These are phyloP conservation scores for Basipetospora chlamydospora DNA, from an alignment of 2,329 filamentous ascomycete species.

Conservation along the genomic window DNA sequence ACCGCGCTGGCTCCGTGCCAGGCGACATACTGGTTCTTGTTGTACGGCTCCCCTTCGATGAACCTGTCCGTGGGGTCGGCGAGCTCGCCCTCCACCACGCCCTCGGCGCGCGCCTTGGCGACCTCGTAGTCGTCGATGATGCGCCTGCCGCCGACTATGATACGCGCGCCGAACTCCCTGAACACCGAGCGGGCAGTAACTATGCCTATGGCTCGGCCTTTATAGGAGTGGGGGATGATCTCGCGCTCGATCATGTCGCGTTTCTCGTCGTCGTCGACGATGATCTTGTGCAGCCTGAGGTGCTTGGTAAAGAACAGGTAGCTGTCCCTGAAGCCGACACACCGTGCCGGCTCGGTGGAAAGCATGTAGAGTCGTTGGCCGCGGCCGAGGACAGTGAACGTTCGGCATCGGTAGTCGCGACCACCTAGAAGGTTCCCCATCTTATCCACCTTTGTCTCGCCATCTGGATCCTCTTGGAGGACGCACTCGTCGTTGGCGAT, in stretches of 20 bases:
- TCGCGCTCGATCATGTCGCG: constrained; percentile 88
- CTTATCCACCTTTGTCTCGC: constrained; percentile 89
- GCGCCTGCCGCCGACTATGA: constrained; percentile 79
- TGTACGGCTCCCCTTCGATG: constrained; percentile 72
- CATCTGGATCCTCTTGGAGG: constrained; percentile 72
- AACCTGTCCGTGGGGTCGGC: constrained; percentile 80
- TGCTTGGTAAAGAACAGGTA: constrained; percentile 99
- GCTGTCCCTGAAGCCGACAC: constrained; percentile 92
- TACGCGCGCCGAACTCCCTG: constrained; percentile 86
- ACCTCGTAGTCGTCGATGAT: constrained; percentile 85
- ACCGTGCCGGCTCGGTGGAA: constrained; percentile 91
- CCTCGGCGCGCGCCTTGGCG: constrained; percentile 56
- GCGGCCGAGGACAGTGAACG: constrained; percentile 77
- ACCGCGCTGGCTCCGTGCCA: constrained; percentile 96
- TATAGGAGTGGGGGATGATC: constrained; percentile 96
- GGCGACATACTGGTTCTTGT: constrained; percentile 96
- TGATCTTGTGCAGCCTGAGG: constrained; percentile 91
- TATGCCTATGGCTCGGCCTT: constrained; percentile 91
- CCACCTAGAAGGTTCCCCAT: constrained; percentile 67
- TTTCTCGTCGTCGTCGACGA: constrained; percentile 95
- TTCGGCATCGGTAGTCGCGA: constrained; percentile 87
- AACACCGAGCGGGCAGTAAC: constrained; percentile 95
- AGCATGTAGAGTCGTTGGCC: constrained; percentile 90
- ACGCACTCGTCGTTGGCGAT: constrained; percentile 87
- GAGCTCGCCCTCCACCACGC: constrained; percentile 73